Evolutionary conservation across 148 eudicot genomes (phyloP).

Genomic region (Silene latifolia): DNA sequence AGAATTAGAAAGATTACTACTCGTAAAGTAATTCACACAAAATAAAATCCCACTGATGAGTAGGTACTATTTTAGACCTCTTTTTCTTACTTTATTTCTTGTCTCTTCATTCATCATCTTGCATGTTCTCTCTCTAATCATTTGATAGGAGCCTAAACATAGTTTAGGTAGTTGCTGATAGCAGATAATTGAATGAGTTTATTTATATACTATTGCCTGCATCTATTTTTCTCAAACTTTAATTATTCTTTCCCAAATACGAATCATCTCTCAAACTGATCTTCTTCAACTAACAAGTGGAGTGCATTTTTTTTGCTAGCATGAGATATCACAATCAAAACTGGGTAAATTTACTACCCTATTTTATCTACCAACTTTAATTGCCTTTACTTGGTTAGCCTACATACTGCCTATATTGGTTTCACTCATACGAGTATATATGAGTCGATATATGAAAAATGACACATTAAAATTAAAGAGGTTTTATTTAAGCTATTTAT

Average conservation of each 20-base stretch:
- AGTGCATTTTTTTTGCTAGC: background rate
- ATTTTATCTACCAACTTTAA: too few relatives aligned
- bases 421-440: too few relatives aligned
- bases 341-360: background rate
- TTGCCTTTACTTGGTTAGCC: too few relatives aligned
- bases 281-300: background rate
- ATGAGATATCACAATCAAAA: constrained; percentile 28
- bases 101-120: background rate
- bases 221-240: constrained; percentile 6
- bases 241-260: background rate
- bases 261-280: background rate
- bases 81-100: too few relatives aligned
- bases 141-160: constrained; percentile 34
- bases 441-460: too few relatives aligned
- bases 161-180: constrained; percentile 10
- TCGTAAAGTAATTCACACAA: too few relatives aligned
- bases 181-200: background rate
- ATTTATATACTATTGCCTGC: constrained; percentile 27
- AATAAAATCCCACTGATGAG: too few relatives aligned
- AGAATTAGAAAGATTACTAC: too few relatives aligned
- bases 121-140: constrained; percentile 28
- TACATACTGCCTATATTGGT: too few relatives aligned
- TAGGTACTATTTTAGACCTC: too few relatives aligned
- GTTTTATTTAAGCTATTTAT: too few relatives aligned
- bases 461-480: too few relatives aligned